A percentile compares a stretch with the other conserved stretches of the same genome.
These are phyloP conservation scores for Arabidopsis hybrid DNA, from an alignment of 441 rosid species.

Conservation along the genomic window DNA sequence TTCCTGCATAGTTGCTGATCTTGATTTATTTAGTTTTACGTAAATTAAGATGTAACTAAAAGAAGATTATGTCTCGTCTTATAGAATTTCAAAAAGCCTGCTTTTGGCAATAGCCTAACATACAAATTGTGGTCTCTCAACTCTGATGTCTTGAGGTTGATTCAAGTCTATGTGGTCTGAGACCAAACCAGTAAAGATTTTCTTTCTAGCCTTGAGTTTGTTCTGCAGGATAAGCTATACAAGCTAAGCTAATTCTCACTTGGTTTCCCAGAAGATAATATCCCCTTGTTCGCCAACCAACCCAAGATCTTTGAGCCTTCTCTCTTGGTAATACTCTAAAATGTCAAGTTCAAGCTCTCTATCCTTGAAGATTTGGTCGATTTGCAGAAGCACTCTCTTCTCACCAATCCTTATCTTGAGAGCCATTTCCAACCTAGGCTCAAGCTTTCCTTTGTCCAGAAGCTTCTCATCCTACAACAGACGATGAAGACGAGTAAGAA, in stretches of 20 bases:
- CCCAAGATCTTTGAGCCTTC: constrained; percentile 89
- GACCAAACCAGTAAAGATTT: constrained; percentile 28
- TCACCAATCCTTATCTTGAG: constrained; percentile 79
- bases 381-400: constrained; percentile 82
- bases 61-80: constrained; percentile 45
- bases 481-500: constrained; percentile 8
- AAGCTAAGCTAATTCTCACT: constrained; percentile 36
- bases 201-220: constrained; percentile 27
- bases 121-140: constrained; percentile 27
- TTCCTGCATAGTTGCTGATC: constrained; percentile 42
- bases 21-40: constrained; percentile 47
- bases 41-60: constrained; percentile 52
- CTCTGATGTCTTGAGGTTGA: constrained; percentile 3
- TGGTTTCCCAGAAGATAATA: constrained; percentile 79
- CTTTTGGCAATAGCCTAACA: constrained; percentile 42
- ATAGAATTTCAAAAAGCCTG: constrained; percentile 34
- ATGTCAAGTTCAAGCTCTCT: constrained; percentile 73
- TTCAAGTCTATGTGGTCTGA: constrained; percentile 32
- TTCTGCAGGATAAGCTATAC: constrained; percentile 27
- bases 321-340: constrained; percentile 88
- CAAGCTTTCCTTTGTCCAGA: constrained; percentile 54
- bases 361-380: constrained; percentile 64
- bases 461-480: constrained; percentile 75
- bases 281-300: constrained; percentile 95
- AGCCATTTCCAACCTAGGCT: constrained; percentile 63